Evolutionary conservation across 768 basidiomycete species (phyloP), one percentile per base, ranked within the genome.

Genomic region (Cystobasidiopsis lactophilus): DNA sequence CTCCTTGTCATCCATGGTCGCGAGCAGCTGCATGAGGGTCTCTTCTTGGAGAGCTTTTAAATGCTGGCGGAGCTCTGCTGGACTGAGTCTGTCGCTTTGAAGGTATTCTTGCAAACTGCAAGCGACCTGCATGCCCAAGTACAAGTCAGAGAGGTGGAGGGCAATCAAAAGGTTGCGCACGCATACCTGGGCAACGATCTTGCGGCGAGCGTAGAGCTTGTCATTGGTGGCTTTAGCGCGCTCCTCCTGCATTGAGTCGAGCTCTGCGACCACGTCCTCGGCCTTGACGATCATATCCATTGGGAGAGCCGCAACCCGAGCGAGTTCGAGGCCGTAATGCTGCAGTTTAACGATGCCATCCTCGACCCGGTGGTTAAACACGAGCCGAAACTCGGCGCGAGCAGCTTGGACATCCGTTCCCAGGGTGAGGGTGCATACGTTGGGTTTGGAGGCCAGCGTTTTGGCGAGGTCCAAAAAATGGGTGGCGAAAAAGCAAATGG

Each of bases 401-500:
- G 26, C 52, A 61, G 51, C 45, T 26, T 23, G 35, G 10, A 47
- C 59, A 10, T 58, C 57, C 16, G 58, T 53, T 39, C 55, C 55
- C 18, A 58, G 44, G 33, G 60, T 57, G 1, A 58, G 46, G n/a
- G 81, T 79, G 49, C 85, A 72, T 1, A 89, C 80, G 2, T 77
- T 77, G 1, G 88, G 82, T 55, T 80, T 76, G 13, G 74, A 71
- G 1, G 78, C 77, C 4, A 95, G 73, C 1, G 84, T 83, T 21
- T 71, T 75, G 1, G 77, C 72, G 3, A 96, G 71, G 60, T 93
- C 86, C 38, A 50, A 54, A 45, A 60, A 62, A 43, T 59, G 91
- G 75, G 91, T 96, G 5, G 84, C 79, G 63, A 98, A 96, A 66
- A 95, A 82, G 1, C 82, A 80, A 59, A 82, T 84, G 11, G 78